Evolutionary conservation across 1,139 yeast species (phyloP).

Genomic region (Candida pseudocylindracea): DNA sequence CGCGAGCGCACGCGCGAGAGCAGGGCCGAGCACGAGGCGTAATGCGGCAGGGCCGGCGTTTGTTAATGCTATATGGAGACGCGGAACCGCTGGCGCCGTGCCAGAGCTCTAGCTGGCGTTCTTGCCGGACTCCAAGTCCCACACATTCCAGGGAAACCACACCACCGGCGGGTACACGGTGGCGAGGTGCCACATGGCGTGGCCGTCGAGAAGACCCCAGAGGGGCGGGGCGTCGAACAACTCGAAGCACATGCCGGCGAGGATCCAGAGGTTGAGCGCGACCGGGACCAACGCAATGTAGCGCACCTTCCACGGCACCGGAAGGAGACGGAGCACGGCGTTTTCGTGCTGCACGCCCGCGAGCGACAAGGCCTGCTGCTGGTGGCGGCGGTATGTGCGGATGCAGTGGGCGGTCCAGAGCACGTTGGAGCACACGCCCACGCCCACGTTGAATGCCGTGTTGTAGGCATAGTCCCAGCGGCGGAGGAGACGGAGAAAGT

Average conservation of each 20-base stretch:
- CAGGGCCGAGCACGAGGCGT: too few relatives aligned
- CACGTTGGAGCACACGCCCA: slow-evolving; percentile 12
- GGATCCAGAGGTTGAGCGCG: neutral
- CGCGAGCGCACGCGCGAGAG: too few relatives aligned
- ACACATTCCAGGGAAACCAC: slow-evolving; percentile 27
- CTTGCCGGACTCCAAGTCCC: slow-evolving; percentile 14
- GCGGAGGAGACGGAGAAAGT: slow-evolving; percentile 9
- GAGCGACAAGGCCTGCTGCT: neutral
- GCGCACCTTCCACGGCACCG: too few relatives aligned
- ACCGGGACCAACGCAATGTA: neutral
- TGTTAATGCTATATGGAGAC: too few relatives aligned
- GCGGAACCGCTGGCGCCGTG: too few relatives aligned
- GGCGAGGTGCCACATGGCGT: slow-evolving; percentile 20
- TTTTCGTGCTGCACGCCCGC: neutral
- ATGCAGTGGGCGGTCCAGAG: slow-evolving; percentile 16
- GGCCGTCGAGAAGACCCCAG: slow-evolving; percentile 15
- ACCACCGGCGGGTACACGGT: slow-evolving; percentile 19
- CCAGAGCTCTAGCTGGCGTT: neutral
- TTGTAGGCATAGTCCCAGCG: slow-evolving; percentile 22
- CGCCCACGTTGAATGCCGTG: slow-evolving; percentile 11
- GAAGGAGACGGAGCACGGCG: neutral
- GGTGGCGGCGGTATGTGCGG: slow-evolving; percentile 3
- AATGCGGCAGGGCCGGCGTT: too few relatives aligned
- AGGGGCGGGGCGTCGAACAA: slow-evolving; percentile 16
- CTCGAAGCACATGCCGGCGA: slow-evolving; percentile 2